These are phyloP conservation scores for Yamadazyma taylorii DNA, from an alignment of 1,139 yeast species.

Conservation along the genomic window DNA sequence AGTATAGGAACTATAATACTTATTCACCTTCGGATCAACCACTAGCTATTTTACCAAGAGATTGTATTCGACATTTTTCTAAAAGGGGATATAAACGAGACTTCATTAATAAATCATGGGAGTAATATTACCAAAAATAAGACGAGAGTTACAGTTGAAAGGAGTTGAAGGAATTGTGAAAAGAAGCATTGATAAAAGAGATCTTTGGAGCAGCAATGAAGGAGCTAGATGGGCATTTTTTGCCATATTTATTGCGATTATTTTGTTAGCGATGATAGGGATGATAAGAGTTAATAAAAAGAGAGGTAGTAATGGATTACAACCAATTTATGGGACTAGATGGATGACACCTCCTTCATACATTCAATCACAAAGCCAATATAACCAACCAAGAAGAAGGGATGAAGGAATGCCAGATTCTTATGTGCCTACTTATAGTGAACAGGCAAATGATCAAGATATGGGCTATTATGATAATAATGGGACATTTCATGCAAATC, in stretches of 20 bases:
- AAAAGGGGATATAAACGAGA: too few relatives aligned
- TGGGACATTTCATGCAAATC: conserved; percentile 54
- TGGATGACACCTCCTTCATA: conserved; percentile 95
- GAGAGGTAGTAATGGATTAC: conserved; percentile 59
- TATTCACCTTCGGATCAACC: too few relatives aligned
- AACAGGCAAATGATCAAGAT: conserved; percentile 64
- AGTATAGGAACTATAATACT: too few relatives aligned
- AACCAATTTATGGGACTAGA: conserved; percentile 78
- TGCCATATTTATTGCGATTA: conserved; percentile 49
- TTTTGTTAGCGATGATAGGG: conserved; percentile 49
- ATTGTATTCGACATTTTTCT: too few relatives aligned
- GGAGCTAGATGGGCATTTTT: conserved; percentile 60
- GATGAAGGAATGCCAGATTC: conserved; percentile 38
- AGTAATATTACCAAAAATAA: too few relatives aligned
- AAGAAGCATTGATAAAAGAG: conserved; percentile 10
- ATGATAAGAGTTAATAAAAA: conserved; percentile 59
- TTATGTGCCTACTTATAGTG: conserved; percentile 69
- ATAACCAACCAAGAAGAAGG: conserved; percentile 41
- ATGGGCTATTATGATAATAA: conserved; percentile 76
- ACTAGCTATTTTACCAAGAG: too few relatives aligned
- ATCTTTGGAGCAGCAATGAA: conserved; percentile 26
- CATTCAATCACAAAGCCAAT: conserved; percentile 66
- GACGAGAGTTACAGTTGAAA: too few relatives aligned
- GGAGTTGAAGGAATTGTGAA: too few relatives aligned
- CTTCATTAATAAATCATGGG: too few relatives aligned